Base-by-base conservation (phyloP, 2,329 filamentous ascomycete species). In the Dactylonectria estremocensis region DNA sequence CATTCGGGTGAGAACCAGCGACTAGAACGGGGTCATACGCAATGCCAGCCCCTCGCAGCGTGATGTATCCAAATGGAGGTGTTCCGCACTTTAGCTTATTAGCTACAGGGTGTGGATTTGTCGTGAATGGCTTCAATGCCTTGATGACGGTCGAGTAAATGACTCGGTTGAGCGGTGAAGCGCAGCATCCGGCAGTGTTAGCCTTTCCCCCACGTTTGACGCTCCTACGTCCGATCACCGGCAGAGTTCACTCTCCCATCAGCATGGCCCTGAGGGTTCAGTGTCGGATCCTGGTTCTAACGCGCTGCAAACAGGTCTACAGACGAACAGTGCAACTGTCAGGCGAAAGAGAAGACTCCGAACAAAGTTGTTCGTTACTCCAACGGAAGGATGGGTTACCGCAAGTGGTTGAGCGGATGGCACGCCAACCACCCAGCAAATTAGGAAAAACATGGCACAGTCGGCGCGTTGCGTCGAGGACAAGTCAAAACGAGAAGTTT, bases 51-150 rank as follows among this genome's bases (percentile, higher is more conserved):
- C 24, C 24, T 63, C 50, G 24, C 22, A 28, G 61, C 61, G 49
- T 40, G 50, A 24, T 50, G 58, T 54, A 22, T 20, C 20, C 35
- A 6, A 18, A 46, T 66, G 58, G 53, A 60, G 49, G 55, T 59
- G 45, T 61, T 64, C 31, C 52, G 46, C 56, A 43, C 58, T 35
- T 67, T 66, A 43, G 60, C 65, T 67, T 53, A 31, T 48, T n/a
- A 40, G 22, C 10, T 16, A 49, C 20, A 22, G 31, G 33, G 31
- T 59, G 40, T 56, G 40, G 56, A 49, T 50, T 28, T 28, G 35
- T 46, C 31, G 49, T 55, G 31, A 55, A 55, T 56, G 33, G 33
- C 43, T 50, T 63, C 28, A 22, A 31, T 22, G 37, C 9, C 28
- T 45, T 22, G 10, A n/a, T 24, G 45, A 65, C 4, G 14, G 5